Conservation (phyloP, 805 yeast species). For the Wickerhamiella alocasiicola region DNA sequence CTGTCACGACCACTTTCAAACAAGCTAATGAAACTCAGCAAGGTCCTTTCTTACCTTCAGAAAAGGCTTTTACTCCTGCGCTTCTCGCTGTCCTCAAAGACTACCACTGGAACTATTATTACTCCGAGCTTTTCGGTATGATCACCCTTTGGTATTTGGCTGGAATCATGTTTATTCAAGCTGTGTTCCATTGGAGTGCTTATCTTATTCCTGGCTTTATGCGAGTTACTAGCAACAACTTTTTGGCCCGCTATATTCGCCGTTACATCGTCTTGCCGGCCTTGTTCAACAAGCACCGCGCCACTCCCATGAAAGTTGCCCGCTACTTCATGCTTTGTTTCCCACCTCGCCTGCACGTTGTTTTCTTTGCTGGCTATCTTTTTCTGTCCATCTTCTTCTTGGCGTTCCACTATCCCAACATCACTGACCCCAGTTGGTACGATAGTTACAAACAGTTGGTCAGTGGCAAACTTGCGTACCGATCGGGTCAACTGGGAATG, state of each 20-base stretch:
- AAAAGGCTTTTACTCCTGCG: not conserved
- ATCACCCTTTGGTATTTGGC: constrained; percentile 7
- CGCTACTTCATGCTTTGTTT: constrained; percentile 6
- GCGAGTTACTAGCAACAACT: constrained; percentile 1
- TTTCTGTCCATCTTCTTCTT: constrained; percentile 2
- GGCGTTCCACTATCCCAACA: constrained; percentile 7
- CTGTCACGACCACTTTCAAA: constrained; percentile 4
- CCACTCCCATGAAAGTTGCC: constrained; percentile 6
- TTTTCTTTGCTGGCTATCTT: constrained; percentile 5
- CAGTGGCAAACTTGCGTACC: constrained; percentile 10
- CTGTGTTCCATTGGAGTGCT: constrained; percentile 6
- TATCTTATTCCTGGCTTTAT: constrained; percentile 1
- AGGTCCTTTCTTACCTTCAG: constrained; percentile 4
- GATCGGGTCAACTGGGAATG: constrained; percentile 25
- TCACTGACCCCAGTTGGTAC: not conserved
- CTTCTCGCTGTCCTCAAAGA: not conserved
- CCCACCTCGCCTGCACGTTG: constrained; percentile 8
- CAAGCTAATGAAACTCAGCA: constrained; percentile 1
- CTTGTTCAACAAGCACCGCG: constrained; percentile 5
- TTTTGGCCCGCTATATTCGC: constrained; percentile 1
- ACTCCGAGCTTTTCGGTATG: constrained; percentile 2
- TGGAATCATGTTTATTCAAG: constrained; percentile 4
- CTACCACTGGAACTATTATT: constrained; percentile 1
- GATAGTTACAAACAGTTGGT: constrained; percentile 6
- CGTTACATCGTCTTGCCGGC: constrained; percentile 9